Conservation (phyloP, 352 stramenopile species). For the Phytophthora palmivora region DNA sequence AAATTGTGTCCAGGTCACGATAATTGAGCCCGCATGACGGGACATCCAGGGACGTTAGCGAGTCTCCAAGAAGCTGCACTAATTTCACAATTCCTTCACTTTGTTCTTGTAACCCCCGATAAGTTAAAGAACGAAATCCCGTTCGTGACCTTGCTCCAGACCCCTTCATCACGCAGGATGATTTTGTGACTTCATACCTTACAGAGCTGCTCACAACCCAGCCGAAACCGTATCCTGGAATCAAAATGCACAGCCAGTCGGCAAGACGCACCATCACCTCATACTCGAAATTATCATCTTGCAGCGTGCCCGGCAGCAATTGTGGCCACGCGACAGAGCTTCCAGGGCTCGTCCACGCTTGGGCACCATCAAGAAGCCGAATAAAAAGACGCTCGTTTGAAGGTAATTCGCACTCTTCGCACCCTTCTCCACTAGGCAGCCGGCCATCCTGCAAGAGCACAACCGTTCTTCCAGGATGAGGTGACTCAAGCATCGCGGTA, state of each 20-base stretch:
- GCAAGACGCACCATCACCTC: constrained; percentile 38
- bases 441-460: constrained; percentile 26
- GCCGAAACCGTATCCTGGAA: constrained; percentile 42
- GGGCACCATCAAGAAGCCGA: constrained; percentile 24
- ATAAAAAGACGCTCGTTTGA: constrained; percentile 30
- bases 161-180: not conserved
- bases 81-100: constrained; percentile 21
- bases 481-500: constrained; percentile 19
- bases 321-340: constrained; percentile 25
- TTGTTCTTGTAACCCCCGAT: constrained; percentile 22
- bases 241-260: constrained; percentile 41
- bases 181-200: constrained; percentile 7
- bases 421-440: constrained; percentile 30
- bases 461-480: constrained; percentile 28
- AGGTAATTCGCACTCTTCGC: constrained; percentile 32
- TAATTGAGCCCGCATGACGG: constrained; percentile 24
- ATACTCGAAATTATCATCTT: constrained; percentile 31
- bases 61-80: constrained; percentile 22
- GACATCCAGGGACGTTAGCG: constrained; percentile 26
- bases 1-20: constrained; percentile 23
- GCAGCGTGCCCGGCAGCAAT: constrained; percentile 1
- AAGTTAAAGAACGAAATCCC: constrained; percentile 28
- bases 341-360: constrained; percentile 19
- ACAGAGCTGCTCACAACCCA: constrained; percentile 40
- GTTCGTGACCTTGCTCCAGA: constrained; percentile 4